phyloP scores from a whole-genome alignment of 1,284 basidiomycete species.

The Cutaneotrichosporon sp. region DNA sequence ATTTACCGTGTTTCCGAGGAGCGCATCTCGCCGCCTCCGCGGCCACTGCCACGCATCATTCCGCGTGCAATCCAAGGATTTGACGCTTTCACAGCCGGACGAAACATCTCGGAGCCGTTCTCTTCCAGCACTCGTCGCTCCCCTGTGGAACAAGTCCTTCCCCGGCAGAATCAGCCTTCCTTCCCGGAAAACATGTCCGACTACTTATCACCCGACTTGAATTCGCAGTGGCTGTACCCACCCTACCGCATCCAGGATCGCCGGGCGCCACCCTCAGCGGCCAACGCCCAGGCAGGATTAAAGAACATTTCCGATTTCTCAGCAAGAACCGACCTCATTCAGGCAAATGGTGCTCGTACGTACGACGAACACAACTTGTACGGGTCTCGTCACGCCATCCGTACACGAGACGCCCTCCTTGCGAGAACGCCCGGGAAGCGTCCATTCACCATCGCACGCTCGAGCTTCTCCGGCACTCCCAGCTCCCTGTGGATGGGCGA shows the following conservation, averaged over 20 bases:
- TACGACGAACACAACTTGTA: slow-evolving; percentile 63
- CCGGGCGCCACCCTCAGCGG: slow-evolving; percentile 19
- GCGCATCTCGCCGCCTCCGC: slow-evolving; percentile 15
- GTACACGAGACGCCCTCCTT: slow-evolving; percentile 60
- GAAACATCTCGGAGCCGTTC: slow-evolving; percentile 20
- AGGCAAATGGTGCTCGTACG: slow-evolving; percentile 60
- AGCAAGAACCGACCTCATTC: slow-evolving; percentile 52
- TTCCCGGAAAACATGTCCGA: slow-evolving; percentile 11
- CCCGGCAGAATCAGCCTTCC: not conserved
- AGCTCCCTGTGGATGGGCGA: slow-evolving; percentile 62
- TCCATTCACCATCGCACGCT: slow-evolving; percentile 64
- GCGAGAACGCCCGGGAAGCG: slow-evolving; percentile 58
- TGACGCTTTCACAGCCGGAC: slow-evolving; percentile 12
- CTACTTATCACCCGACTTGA: slow-evolving; percentile 19
- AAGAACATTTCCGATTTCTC: slow-evolving; percentile 34
- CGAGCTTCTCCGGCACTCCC: slow-evolving; percentile 61
- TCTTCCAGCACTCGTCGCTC: not conserved
- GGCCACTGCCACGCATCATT: slow-evolving; percentile 16
- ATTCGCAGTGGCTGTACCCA: slow-evolving; percentile 29
- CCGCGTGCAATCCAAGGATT: slow-evolving; percentile 15
- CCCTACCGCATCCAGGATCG: slow-evolving; percentile 25
- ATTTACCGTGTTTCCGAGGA: slow-evolving; percentile 22
- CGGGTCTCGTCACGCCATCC: slow-evolving; percentile 64
- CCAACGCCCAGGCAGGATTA: slow-evolving; percentile 15
- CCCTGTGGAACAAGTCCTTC: no score